Evolutionary conservation across 1,284 basidiomycete species (phyloP), one percentile per base, ranked within the genome.

Genomic region (Heterobasidion occidentale): DNA sequence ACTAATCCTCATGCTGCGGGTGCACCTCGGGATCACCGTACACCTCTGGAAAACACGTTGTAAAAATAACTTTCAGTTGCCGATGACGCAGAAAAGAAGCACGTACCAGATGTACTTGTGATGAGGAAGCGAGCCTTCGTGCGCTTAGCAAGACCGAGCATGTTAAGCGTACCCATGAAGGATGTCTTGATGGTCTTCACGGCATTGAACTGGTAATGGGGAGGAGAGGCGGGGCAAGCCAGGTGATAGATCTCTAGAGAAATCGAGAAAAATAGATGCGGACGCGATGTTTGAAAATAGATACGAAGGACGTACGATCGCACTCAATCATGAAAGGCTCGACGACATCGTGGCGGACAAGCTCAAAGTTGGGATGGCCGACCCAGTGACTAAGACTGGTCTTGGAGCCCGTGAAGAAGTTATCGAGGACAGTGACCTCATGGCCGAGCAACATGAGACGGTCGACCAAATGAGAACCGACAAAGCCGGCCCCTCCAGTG

Each of bases 121-220:
- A 98, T 94, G 62, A 99, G 77, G 81, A 99, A 98, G 54, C 95
- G 85, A 9, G 96, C 96, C 72, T 98, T 98, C 55, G 90, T 94
- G 59, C 94, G 90, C 74, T 98, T 98, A 12, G 96, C 96, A n/a
- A 99, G 81, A 58, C 93, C 96, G 52, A 99, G 88, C 92, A 98
- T 96, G 76, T 99, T 98, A 62, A 96, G 76, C 7, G 94, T 95
- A 51, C 96, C 96, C 80, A 95, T 84, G 74, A 99, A 99, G 34
- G 94, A 96, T 1, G 96, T 98, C 75, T 98, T 98, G 76, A 98
- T 85, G 17, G 94, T 98, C 74, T 98, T 97, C 63, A 98, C 88
- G 8, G 94, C 88, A 73, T 97, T 94, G 71, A 89, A 92, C 69
- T 97, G 94, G 72, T 97, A 96, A 70, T 95, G 93, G 54, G 92